Conservation (phyloP, 2,329 filamentous ascomycete species). For the Ceratocystis papillata region DNA sequence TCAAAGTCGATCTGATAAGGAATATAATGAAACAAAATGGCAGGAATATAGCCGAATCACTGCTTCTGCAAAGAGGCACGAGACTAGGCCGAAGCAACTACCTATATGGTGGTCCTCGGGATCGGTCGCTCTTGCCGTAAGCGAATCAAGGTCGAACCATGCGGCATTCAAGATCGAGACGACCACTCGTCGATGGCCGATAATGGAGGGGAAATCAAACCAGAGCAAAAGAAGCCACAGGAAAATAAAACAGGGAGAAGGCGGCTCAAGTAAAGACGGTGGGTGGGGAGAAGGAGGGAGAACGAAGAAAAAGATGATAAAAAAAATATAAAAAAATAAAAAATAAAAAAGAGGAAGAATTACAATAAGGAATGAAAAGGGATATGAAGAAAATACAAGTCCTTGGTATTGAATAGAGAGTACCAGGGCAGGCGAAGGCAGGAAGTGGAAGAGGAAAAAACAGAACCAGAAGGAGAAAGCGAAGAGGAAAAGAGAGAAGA, state of each 20-base stretch:
- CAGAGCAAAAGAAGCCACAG: not conserved
- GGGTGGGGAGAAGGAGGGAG: not conserved
- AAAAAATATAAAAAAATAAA: not conserved
- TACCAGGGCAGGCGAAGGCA: not conserved
- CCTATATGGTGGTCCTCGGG: not conserved
- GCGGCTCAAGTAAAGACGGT: not conserved
- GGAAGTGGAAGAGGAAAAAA: not conserved
- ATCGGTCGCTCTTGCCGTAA: conserved; percentile 8
- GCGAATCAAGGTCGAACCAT: conserved; percentile 3
- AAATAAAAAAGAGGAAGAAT: not conserved
- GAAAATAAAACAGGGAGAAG: not conserved
- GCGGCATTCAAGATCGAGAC: conserved; percentile 9
- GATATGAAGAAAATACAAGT: conserved; percentile 2
- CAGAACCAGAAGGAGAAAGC: not conserved
- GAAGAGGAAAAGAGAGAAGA: conserved; percentile 10
- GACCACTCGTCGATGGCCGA: conserved; percentile 1
- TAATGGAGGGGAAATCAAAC: not conserved
- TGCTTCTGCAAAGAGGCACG: not conserved
- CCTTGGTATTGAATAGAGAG: not conserved
- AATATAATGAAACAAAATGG: not conserved
- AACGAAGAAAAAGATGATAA: not conserved
- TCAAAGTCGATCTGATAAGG: not conserved
- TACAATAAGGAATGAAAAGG: too few relatives aligned
- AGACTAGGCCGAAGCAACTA: not conserved
- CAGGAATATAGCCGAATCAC: not conserved